Evolutionary conservation across 805 yeast genomes (phyloP), one percentile per base, ranked within the genome.

Genomic region (Priceomyces castillae): DNA sequence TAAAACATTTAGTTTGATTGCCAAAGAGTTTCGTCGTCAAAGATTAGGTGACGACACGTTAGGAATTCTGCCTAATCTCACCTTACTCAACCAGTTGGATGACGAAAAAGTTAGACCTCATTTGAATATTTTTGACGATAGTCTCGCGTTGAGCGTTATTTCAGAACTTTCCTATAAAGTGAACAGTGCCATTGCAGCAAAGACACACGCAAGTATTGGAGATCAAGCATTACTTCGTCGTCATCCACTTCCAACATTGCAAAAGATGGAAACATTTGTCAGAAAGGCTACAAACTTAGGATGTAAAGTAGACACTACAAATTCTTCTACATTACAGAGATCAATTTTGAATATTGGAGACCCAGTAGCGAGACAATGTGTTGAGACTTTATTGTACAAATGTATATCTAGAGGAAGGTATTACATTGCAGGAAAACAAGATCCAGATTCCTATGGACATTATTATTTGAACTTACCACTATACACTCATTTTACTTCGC

Each of bases 401-500:
- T 81, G 92, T 39, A 76, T 94, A 81, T 74, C 84, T 9, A 77
- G 95, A 55, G 95, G 96, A 30, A 87, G 85, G 57, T 94, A 94
- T 61, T 85, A 81, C 48, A 79, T 90, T 57, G 95, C 97, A 7
- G 97, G 96, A 23, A 84, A 82, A 58, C 84, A 82, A 40, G 95
- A 89, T 52, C 80, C 87, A 2, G 92, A 84, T 50, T 80, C 77
- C 47, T 80, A 77, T 58, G 84, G 83, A 9, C 96, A 92, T 57
- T 94, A 86, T 64, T 78, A 86, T 58, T 79, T 84, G 59, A 89
- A 89, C 50, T 62, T 86, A 44, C 95, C 97, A 22, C 70, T 89
- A 35, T 94, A 88, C 62, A 88, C 98, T 0, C 97, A 92, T 64
- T 90, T 90, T 70, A 85, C 87, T n/a, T 80, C 95, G 1, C 98